Conservation (phyloP, 2,329 filamentous ascomycete species). For the Xylariomycetidae sp. region DNA sequence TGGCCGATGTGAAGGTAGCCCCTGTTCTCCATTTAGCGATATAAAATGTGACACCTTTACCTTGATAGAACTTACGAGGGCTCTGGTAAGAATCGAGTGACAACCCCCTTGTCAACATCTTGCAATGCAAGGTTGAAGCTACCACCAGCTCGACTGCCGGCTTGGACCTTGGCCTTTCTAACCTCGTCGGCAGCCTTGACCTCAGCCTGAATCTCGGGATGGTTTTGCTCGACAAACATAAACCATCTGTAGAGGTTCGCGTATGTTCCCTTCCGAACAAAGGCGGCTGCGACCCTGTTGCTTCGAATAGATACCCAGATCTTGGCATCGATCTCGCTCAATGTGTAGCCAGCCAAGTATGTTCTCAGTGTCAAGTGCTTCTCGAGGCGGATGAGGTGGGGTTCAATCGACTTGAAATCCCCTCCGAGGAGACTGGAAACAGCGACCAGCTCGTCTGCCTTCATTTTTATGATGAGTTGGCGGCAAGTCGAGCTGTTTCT, state of each 20-base stretch:
- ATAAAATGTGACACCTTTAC: neutral
- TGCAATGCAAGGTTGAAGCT: slow-evolving; percentile 87
- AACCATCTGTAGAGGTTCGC: slow-evolving; percentile 84
- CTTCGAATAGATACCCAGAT: slow-evolving; percentile 79
- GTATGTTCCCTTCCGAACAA: slow-evolving; percentile 72
- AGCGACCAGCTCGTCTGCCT: slow-evolving; percentile 50
- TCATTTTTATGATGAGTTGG: too few relatives aligned
- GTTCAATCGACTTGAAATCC: slow-evolving; percentile 81
- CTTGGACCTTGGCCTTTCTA: slow-evolving; percentile 64
- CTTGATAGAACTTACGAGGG: slow-evolving; percentile 67
- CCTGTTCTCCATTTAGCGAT: slow-evolving; percentile 24
- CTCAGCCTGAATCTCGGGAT: slow-evolving; percentile 69
- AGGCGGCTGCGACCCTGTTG: slow-evolving; percentile 79
- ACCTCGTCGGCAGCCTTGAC: slow-evolving; percentile 66
- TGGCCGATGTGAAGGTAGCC: slow-evolving; percentile 95
- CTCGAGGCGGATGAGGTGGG: slow-evolving; percentile 71
- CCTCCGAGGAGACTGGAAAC: slow-evolving; percentile 47
- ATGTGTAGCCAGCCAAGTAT: slow-evolving; percentile 75
- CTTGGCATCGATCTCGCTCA: slow-evolving; percentile 73
- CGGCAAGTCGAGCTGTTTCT: too few relatives aligned
- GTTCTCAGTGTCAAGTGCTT: slow-evolving; percentile 83
- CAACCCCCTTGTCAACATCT: slow-evolving; percentile 81
- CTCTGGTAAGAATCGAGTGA: slow-evolving; percentile 90
- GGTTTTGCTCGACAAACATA: slow-evolving; percentile 73
- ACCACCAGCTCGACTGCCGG: slow-evolving; percentile 69